A percentile compares a stretch with the other conserved stretches of the same genome.
phyloP scores from a whole-genome alignment of 805 yeast species.

The Yarrowia alimentaria region DNA sequence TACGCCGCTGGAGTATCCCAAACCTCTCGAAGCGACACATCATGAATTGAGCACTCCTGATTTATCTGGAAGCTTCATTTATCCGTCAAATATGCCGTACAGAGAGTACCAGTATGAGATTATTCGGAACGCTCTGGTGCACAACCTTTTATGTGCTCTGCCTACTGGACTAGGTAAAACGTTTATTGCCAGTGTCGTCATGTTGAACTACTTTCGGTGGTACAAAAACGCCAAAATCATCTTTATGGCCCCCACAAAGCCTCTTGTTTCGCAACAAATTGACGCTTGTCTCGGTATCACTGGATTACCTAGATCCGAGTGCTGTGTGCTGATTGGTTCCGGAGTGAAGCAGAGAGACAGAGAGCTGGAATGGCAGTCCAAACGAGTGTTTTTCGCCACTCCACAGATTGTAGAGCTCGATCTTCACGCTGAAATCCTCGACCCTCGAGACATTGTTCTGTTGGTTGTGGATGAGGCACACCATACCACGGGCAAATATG shows the following conservation, averaged over 20 bases:
- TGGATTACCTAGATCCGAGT: conserved; percentile 72
- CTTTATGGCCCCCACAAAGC: conserved; percentile 96
- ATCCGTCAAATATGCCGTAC: conserved; percentile 80
- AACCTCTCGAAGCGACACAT: too few relatives aligned
- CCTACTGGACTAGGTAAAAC: conserved; percentile 99
- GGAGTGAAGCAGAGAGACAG: conserved; percentile 48
- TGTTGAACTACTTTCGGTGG: conserved; percentile 89
- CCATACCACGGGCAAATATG: conserved; percentile 84
- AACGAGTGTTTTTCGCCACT: conserved; percentile 85
- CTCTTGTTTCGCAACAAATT: conserved; percentile 93
- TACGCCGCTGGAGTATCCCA: too few relatives aligned
- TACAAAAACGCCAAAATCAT: conserved; percentile 73
- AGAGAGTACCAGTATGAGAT: conserved; percentile 89
- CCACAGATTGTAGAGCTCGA: conserved; percentile 97
- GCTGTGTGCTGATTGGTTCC: conserved; percentile 77
- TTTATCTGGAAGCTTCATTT: too few relatives aligned
- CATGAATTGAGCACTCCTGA: too few relatives aligned
- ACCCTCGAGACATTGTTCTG: conserved; percentile 72
- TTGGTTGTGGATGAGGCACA: conserved; percentile 95
- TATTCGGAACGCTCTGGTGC: conserved; percentile 64
- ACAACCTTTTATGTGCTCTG: conserved; percentile 79
- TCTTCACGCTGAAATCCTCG: conserved; percentile 65
- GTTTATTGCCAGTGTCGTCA: conserved; percentile 89
- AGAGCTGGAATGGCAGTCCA: conserved; percentile 70
- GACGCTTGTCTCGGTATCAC: conserved; percentile 86